phyloP scores from a whole-genome alignment of 352 stramenopile genomes.

The Phytophthora europaea region DNA sequence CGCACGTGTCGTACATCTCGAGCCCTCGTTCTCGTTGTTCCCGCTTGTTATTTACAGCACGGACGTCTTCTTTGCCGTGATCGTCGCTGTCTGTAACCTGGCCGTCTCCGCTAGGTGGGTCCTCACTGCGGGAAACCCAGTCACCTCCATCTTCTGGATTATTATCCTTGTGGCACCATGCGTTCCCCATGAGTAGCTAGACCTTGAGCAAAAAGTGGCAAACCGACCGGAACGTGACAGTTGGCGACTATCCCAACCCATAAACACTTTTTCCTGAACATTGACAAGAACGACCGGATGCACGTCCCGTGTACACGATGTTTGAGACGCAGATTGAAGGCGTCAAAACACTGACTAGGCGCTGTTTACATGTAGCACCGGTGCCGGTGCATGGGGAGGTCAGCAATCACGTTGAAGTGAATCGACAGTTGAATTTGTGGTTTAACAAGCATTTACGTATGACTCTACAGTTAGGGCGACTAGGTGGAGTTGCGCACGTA shows the following conservation, averaged over 20 bases:
- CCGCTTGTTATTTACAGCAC: background rate
- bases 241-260: too few relatives aligned
- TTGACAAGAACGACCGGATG: too few relatives aligned
- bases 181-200: background rate
- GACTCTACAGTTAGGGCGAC: slow-evolving; percentile 9
- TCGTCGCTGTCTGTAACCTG: background rate
- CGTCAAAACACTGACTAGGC: background rate
- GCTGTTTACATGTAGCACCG: background rate
- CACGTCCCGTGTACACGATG: too few relatives aligned
- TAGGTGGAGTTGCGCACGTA: slow-evolving; percentile 45
- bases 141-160: background rate
- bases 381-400: background rate
- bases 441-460: background rate
- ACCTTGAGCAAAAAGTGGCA: background rate
- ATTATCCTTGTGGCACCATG: background rate
- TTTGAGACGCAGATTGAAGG: background rate
- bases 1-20: background rate
- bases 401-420: background rate
- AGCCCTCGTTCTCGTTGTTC: background rate
- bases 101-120: background rate
- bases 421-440: slow-evolving; percentile 16
- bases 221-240: too few relatives aligned
- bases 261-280: too few relatives aligned
- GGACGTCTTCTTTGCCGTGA: background rate
- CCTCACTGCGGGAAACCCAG: background rate